Conservation (phyloP, 2,329 filamentous ascomycete species). For the Pestalotiopsis sp. region DNA sequence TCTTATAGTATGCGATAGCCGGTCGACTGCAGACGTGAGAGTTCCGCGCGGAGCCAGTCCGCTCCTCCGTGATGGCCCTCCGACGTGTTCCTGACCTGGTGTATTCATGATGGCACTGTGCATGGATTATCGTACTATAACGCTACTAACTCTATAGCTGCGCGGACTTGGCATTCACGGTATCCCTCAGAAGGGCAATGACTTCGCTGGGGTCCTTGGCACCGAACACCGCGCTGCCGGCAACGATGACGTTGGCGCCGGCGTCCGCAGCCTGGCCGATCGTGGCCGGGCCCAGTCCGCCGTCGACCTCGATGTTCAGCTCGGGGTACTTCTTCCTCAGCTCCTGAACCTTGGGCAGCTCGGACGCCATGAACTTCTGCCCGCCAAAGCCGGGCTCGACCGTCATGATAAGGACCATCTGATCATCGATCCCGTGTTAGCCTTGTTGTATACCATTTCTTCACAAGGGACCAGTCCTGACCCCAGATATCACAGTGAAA, state of each 20-base stretch:
- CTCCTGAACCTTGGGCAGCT: slow-evolving; percentile 89
- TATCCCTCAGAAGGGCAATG: slow-evolving; percentile 75
- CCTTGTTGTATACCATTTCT: background rate
- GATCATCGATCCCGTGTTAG: background rate
- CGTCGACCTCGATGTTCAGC: slow-evolving; percentile 96
- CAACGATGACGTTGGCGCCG: slow-evolving; percentile 96
- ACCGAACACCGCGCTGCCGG: slow-evolving; percentile 93
- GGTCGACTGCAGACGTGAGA: background rate
- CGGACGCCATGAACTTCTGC: slow-evolving; percentile 96
- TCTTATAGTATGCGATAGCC: background rate
- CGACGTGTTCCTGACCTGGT: background rate
- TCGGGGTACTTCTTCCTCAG: slow-evolving; percentile 84
- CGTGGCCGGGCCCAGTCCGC: slow-evolving; percentile 82
- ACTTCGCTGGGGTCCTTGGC: slow-evolving; percentile 86
- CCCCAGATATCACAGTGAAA: background rate
- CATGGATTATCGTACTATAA: background rate
- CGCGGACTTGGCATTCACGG: slow-evolving; percentile 64
- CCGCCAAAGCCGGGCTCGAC: slow-evolving; percentile 97
- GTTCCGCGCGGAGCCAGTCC: background rate
- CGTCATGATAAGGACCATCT: slow-evolving; percentile 99
- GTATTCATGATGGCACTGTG: background rate
- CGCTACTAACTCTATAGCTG: slow-evolving; percentile 33
- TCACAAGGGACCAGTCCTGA: background rate
- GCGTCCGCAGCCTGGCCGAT: slow-evolving; percentile 94
- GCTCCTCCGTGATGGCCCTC: background rate